Evolutionary conservation across 345 rosid species (phyloP).

Genomic region (Murraya paniculata): DNA sequence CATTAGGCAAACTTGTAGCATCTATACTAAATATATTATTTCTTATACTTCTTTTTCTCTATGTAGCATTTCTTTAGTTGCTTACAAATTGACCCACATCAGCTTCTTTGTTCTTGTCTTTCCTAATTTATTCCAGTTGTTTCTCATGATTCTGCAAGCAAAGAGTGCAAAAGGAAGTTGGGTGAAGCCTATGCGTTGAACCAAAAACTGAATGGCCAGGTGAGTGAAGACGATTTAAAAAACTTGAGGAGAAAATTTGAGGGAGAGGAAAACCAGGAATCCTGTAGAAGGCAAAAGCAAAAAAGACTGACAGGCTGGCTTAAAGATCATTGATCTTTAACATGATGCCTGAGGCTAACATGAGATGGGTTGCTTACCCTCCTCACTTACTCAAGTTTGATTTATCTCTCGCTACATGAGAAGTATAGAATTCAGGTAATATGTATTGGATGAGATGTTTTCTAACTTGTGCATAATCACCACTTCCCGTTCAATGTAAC

Average conservation of each 20-base stretch:
- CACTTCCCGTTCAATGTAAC: not conserved
- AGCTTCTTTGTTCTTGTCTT: not conserved
- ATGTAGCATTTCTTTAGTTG: not conserved
- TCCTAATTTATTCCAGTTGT: conserved; percentile 54
- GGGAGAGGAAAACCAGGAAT: conserved; percentile 37
- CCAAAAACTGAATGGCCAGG: conserved; percentile 48
- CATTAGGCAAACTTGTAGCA: not conserved
- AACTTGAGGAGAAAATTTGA: conserved; percentile 56
- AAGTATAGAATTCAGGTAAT: not conserved
- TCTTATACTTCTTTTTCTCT: not conserved
- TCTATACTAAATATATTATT: not conserved
- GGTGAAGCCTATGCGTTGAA: conserved; percentile 76
- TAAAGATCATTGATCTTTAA: not conserved
- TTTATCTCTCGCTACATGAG: not conserved
- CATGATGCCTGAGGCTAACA: not conserved
- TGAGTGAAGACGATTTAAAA: conserved; percentile 55
- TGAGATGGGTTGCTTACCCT: not conserved
- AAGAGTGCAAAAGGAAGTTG: conserved; percentile 76
- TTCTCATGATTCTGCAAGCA: conserved; percentile 77
- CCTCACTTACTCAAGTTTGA: not conserved
- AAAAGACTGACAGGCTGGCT: conserved; percentile 13
- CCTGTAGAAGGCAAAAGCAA: conserved; percentile 40
- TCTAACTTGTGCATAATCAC: not conserved
- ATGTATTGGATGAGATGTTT: not conserved
- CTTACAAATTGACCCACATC: not conserved